Percentiles rank a stretch among this genome's conserved stretches.
phyloP scores from a whole-genome alignment of 2,329 filamentous ascomycete species.

The Cercospora zeae-maydis region DNA sequence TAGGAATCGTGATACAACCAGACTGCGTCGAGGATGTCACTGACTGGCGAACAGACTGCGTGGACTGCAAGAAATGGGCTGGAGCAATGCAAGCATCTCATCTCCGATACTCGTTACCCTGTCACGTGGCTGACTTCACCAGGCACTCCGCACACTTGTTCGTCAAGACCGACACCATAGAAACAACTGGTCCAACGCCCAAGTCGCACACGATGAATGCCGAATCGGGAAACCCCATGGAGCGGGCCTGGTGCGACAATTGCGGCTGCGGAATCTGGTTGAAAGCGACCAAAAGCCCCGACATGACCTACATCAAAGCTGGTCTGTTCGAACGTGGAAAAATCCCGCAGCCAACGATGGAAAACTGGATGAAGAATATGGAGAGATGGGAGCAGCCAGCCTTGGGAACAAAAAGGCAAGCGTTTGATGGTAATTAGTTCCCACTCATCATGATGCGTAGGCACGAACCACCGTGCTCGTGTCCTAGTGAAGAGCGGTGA shows the following conservation, averaged over 20 bases:
- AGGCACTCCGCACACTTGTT: constrained; percentile 15
- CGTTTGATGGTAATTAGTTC: constrained; percentile 13
- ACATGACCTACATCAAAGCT: constrained; percentile 14
- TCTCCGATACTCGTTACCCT: not conserved
- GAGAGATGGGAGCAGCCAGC: constrained; percentile 12
- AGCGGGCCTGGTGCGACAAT: constrained; percentile 10
- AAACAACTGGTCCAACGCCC: not conserved
- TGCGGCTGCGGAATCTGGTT: constrained; percentile 17
- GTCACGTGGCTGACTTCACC: not conserved
- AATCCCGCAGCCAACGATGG: constrained; percentile 15
- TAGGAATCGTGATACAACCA: not conserved
- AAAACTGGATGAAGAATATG: constrained; percentile 21
- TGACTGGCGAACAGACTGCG: not conserved
- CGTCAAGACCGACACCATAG: constrained; percentile 7
- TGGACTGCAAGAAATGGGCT: not conserved
- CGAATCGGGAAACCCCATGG: constrained; percentile 12
- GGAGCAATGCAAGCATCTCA: not conserved
- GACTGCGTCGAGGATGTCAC: not conserved
- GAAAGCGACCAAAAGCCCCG: not conserved
- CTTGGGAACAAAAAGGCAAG: constrained; percentile 11
- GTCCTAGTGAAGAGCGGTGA: no score
- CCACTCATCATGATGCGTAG: not conserved
- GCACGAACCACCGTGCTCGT: not conserved
- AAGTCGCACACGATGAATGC: constrained; percentile 10
- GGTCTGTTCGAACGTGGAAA: constrained; percentile 8